Base-by-base conservation (phyloP, 495 filamentous ascomycete species). In the Neurospora intermedia region DNA sequence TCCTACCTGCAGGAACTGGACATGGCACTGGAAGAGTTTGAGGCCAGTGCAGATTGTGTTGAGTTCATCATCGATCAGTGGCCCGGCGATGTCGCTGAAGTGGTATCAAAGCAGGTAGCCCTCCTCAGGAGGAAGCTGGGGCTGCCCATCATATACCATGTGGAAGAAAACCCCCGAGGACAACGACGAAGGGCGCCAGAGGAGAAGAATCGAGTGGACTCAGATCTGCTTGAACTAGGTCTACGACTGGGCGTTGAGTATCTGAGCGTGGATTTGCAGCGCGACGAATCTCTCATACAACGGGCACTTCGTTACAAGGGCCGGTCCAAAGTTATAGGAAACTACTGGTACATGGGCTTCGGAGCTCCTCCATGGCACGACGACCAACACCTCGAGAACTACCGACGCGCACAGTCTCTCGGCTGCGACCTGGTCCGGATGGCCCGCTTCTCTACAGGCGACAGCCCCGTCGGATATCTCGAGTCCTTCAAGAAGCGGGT, bases 171-270 rank as follows among this genome's bases (percentile, higher is more conserved):
- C 70, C 84, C 84, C 0, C 84, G 84, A 11, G 85, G 85, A 13
- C 82, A 86, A 40, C 81, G 85, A 2, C 74, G 74, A 73, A 80
- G 80, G 72, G 42, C 77, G 4, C 69, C 74, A 41, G 79, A 76
- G 43, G 82, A 82, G 69, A 78, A 84, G 78, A 75, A 87, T 81
- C 31, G 84, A 6, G 84, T 85, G 71, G 92, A 92, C 76, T 80
- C 89, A 6, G 84, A 87, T 69, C 80, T 93, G 16, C 81, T 92
- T 48, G 85, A 91, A 43, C 89, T 93, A 72, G 91, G 90, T 3
- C 81, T 94, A 23, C 88, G 92, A 6, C 83, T 96, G 18, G 91
- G 87, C 0, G 90, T 93, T 15, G 92, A 96, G 75, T 94, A 92
- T 80, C 75, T 92, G 35, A 88, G 88, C 66, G 78, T 94, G 0